Base-by-base conservation (phyloP, 208 protist species). In the Leishmania turanica region DNA sequence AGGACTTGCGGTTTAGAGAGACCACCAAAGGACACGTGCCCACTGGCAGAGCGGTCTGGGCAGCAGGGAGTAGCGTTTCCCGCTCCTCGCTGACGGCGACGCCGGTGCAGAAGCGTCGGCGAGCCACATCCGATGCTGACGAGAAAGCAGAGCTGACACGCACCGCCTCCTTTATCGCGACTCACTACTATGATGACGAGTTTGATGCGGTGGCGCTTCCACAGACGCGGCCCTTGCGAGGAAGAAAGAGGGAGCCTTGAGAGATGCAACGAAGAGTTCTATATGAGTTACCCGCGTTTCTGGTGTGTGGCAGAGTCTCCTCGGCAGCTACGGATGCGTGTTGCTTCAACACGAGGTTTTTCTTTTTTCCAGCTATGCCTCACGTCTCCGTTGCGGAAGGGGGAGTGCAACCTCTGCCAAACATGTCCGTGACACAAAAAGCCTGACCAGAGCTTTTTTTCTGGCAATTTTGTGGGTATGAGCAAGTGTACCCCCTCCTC, bases 161-260 rank as follows among this genome's bases (percentile, higher is more conserved):
- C 2, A 49, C 64, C 15, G 92, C 92, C 24, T 51, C 62, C 21
- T 92, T 93, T 77, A 87, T 93, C 73, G 86, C 89, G 31, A 42
- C 42, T 42, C 77, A 92, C 62, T 96, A 87, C 84, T 94, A 88
- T 65, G 85, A 93, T 69, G 87, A 94, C 58, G 92, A 93, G 40
- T 96, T 85, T 70, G 92, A 94, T 62, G 90, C 85, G 31, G 89
- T 96, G 37, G 66, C 82, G 40, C 87, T 96, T 27, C 87, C 78
- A 0, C 58, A 74, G 11, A 73, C 68, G 71, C 71, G 71, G 15
- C 71, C 49, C 13, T 15, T 27, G 17, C 82, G 72, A 17, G 6
- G 7, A 9, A 19, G 4, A 3, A 64, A 62, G 37, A 66, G 24
- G 49, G 13, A 51, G 47, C n/a, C 19, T 17, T 76, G 45, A 54